These are phyloP conservation scores for Oldenlandia corymbosa DNA, from an alignment of 257 asterid genomes.

Conservation along the genomic window DNA sequence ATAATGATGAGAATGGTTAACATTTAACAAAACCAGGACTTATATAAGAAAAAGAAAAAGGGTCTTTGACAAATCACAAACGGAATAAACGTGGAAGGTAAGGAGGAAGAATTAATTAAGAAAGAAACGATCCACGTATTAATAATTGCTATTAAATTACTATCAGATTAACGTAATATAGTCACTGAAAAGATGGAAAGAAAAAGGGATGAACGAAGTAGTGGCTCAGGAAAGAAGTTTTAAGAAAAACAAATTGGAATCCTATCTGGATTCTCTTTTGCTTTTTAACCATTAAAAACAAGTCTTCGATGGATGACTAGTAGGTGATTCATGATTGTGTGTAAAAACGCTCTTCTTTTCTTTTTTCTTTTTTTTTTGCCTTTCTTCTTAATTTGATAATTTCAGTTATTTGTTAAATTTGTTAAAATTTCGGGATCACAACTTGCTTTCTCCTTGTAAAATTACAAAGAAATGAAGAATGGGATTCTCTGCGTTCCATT, in stretches of 20 bases:
- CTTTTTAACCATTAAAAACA: too few relatives aligned
- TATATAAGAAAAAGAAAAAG: neutral
- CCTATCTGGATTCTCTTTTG: too few relatives aligned
- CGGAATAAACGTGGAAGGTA: neutral
- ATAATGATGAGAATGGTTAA: neutral
- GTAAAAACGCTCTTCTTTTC: too few relatives aligned
- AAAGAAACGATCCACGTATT: conserved; percentile 19
- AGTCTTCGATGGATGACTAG: too few relatives aligned
- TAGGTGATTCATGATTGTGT: too few relatives aligned
- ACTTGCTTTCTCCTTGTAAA: too few relatives aligned
- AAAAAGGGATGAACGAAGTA: neutral
- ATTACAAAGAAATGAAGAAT: too few relatives aligned
- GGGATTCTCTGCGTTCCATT: too few relatives aligned
- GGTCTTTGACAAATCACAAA: neutral
- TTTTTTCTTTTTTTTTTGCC: too few relatives aligned
- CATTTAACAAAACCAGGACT: neutral
- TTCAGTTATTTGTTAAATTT: too few relatives aligned
- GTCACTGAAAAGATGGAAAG: neutral
- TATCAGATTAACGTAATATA: neutral
- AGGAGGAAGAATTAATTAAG: conserved; percentile 5
- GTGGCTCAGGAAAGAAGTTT: neutral
- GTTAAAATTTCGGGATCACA: too few relatives aligned
- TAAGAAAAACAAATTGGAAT: conserved; percentile 1
- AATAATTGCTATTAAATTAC: neutral
- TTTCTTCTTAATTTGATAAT: too few relatives aligned